phyloP scores from a whole-genome alignment of 2,329 filamentous ascomycete genomes.

The Penicillium sp. region DNA sequence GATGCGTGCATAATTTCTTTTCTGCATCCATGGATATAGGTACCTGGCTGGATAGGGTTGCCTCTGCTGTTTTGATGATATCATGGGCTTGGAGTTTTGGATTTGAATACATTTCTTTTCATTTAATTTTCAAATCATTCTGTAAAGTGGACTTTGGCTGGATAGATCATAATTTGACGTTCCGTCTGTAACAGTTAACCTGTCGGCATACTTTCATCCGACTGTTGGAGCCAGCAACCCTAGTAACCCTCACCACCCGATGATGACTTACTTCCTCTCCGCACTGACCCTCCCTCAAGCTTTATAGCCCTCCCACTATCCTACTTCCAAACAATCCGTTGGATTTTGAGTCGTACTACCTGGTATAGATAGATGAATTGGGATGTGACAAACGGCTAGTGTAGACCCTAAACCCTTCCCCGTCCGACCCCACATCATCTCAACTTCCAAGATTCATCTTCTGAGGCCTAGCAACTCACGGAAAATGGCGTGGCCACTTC shows the following conservation, averaged over 20 bases:
- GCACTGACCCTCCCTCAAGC: not conserved
- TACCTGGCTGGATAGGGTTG: constrained; percentile 22
- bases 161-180: not conserved
- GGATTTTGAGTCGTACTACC: no score
- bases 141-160: not conserved
- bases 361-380: no score
- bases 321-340: not conserved
- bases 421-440: no score
- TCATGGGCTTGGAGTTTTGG: constrained; percentile 28
- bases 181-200: no score
- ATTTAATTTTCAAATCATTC: not conserved
- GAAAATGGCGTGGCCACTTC: constrained; percentile 8
- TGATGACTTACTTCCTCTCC: not conserved
- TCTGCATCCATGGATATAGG: constrained; percentile 23
- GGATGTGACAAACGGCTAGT: no score
- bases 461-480: not conserved
- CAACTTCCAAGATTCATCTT: no score
- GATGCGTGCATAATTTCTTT: constrained; percentile 13
- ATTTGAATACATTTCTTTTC: constrained; percentile 20
- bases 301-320: not conserved
- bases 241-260: no score
- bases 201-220: not conserved
- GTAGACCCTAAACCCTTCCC: constrained; percentile 9
- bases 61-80: constrained; percentile 28
- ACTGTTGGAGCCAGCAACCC: no score